Conservation (phyloP, 208 protist species). For the Herpetomonas tarakana region DNA sequence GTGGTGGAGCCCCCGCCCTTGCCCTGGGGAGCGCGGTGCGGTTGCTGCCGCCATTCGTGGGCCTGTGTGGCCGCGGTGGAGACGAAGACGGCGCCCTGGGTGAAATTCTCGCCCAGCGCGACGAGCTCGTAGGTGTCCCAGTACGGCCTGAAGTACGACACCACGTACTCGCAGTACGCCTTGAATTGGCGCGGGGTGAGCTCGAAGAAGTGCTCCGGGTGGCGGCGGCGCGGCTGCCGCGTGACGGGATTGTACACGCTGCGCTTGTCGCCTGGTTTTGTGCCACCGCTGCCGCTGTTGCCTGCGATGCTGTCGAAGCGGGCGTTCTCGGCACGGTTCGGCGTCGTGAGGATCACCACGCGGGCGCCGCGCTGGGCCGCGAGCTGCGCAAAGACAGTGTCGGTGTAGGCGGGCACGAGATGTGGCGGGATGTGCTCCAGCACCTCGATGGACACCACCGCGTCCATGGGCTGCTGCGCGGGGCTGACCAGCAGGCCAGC, state of each 20-base stretch:
- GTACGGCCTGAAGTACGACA: slow-evolving; percentile 23
- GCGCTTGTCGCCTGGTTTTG: slow-evolving; percentile 10
- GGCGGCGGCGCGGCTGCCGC: slow-evolving; percentile 15
- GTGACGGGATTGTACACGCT: slow-evolving; percentile 23
- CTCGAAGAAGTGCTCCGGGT: slow-evolving; percentile 55
- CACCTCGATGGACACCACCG: slow-evolving; percentile 58
- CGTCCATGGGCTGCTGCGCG: slow-evolving; percentile 18
- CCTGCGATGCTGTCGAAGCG: slow-evolving; percentile 5
- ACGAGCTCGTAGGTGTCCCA: slow-evolving; percentile 27
- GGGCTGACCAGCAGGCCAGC: neutral
- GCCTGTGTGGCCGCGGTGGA: neutral
- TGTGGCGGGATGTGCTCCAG: slow-evolving; percentile 48
- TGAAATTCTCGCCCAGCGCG: slow-evolving; percentile 40
- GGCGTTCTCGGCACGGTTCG: slow-evolving; percentile 43
- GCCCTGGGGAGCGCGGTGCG: too few relatives aligned
- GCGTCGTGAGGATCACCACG: slow-evolving; percentile 49
- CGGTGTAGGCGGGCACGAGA: slow-evolving; percentile 37
- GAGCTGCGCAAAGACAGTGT: slow-evolving; percentile 40
- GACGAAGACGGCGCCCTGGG: slow-evolving; percentile 45
- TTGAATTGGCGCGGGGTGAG: slow-evolving; percentile 43
- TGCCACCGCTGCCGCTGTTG: neutral
- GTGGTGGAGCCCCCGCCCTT: too few relatives aligned
- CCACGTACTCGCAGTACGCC: slow-evolving; percentile 42
- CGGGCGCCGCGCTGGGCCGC: slow-evolving; percentile 20
- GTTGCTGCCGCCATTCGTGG: neutral